phyloP scores from a whole-genome alignment of 2,329 filamentous ascomycete species.

The Arthrobotrys conoides region DNA sequence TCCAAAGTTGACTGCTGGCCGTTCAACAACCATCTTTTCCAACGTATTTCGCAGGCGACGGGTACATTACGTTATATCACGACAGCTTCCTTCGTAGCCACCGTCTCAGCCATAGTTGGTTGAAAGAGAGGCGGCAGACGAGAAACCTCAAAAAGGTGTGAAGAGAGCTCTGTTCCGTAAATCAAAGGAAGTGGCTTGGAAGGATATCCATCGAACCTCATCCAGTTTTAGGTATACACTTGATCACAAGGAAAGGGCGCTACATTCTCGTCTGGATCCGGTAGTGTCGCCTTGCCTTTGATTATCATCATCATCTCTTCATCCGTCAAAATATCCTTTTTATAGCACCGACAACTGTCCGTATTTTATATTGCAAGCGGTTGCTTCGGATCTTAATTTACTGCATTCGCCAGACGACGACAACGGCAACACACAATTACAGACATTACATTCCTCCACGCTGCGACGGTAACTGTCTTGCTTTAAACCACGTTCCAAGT shows the following conservation, averaged over 20 bases:
- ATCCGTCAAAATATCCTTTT: conserved; percentile 50
- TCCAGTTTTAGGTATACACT: conserved; percentile 39
- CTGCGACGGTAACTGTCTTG: conserved; percentile 35
- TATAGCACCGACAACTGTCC: conserved; percentile 46
- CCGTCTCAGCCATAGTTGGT: conserved; percentile 32
- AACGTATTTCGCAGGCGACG: conserved; percentile 39
- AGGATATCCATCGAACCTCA: conserved; percentile 38
- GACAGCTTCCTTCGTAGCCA: conserved; percentile 18
- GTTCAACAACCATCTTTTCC: conserved; percentile 32
- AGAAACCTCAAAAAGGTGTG: conserved; percentile 33
- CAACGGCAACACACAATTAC: conserved; percentile 51
- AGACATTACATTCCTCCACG: conserved; percentile 27
- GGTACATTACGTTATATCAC: conserved; percentile 22
- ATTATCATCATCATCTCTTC: conserved; percentile 21
- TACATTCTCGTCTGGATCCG: conserved; percentile 39
- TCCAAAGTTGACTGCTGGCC: conserved; percentile 49
- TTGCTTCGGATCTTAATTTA: conserved; percentile 50
- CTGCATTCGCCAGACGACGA: conserved; percentile 48
- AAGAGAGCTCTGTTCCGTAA: conserved; percentile 44
- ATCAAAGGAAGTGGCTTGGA: conserved; percentile 55
- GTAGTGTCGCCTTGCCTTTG: conserved; percentile 27
- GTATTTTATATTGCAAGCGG: conserved; percentile 27
- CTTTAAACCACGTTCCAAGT: conserved; percentile 38
- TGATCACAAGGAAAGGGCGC: conserved; percentile 23
- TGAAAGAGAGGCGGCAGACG: conserved; percentile 15